Base-by-base conservation (phyloP, 2,329 filamentous ascomycete species). In the Cercospora zeina region DNA sequence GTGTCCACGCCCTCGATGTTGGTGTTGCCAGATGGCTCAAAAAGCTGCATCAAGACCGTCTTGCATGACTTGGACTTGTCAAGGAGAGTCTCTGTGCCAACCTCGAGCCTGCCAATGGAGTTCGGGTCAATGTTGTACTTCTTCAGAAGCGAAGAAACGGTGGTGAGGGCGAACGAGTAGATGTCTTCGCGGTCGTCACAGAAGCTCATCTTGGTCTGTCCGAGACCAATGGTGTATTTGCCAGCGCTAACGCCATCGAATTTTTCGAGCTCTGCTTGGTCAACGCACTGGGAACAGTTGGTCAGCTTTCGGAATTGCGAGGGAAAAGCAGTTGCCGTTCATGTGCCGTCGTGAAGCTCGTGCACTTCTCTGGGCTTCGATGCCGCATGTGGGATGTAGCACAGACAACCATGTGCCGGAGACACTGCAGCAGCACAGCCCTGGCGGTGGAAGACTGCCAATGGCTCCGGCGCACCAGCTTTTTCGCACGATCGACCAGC, bases 41-140 rank as follows among this genome's bases (percentile, higher is more conserved):
- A 83, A 51, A 83, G 72, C 67, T 82, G 80, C 80, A 82, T 83
- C 60, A 83, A 73, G 54, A 83, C 80, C 4, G 79, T 80, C 76
- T 83, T 83, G 71, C 81, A 79, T 19, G 81, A 82, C 73, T 83
- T 83, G 61, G 80, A 81, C 77, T 83, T 83, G 78, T 83, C 81
- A 64, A 83, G 77, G 39, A 82, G 74, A 27, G 81, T 82, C 77
- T 83, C 81, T 57, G 81, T 83, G 70, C 81, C 81, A 64, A 83
- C 81, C 69, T 83, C 81, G 64, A 83, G 73, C 69, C 81, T 77
- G 65, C 81, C 81, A 69, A 83, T 82, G 58, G 73, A 74, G 66
- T 77, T 79, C 63, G 79, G 79, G 69, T 82, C 79, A 69, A 83
- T 75, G 59, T 78, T 78, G 78, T 82, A 82, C 69, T 82, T 83